Conservation (phyloP, 192 early-diverging fungal genomes). For the Dissophora ornata region DNA sequence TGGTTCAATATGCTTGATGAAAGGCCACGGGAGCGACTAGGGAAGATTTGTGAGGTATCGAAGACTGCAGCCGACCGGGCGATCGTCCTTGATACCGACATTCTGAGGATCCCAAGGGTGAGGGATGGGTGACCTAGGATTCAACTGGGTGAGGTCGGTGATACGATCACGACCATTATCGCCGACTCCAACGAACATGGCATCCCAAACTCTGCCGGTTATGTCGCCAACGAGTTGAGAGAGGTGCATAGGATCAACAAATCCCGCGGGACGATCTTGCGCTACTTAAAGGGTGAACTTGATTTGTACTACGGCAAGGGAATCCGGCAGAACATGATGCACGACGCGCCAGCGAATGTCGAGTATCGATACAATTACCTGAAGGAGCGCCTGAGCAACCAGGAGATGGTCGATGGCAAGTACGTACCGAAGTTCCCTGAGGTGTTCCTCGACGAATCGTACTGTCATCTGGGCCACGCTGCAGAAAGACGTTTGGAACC, state of each 20-base stretch:
- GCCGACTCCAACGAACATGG: neutral
- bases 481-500: neutral
- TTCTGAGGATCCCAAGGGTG: too few species aligned
- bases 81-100: too few species aligned
- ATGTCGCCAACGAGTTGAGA: neutral
- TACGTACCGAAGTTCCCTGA: neutral
- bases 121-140: too few species aligned
- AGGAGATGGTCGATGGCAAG: neutral
- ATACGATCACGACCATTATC: neutral
- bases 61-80: too few species aligned
- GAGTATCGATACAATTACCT: conserved; percentile 7
- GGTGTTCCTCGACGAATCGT: conserved; percentile 16
- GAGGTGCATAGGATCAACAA: neutral
- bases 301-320: conserved; percentile 14
- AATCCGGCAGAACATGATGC: neutral
- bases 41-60: too few species aligned
- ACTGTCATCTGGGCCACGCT: conserved; percentile 14
- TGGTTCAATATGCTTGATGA: too few species aligned
- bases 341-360: conserved; percentile 8
- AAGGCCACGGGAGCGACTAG: too few species aligned
- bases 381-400: neutral
- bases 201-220: neutral
- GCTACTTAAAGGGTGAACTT: neutral
- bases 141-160: neutral
- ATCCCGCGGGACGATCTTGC: neutral